phyloP scores from a whole-genome alignment of 202 grass and related monocot genomes.

The Cymbopogon flexuosus region DNA sequence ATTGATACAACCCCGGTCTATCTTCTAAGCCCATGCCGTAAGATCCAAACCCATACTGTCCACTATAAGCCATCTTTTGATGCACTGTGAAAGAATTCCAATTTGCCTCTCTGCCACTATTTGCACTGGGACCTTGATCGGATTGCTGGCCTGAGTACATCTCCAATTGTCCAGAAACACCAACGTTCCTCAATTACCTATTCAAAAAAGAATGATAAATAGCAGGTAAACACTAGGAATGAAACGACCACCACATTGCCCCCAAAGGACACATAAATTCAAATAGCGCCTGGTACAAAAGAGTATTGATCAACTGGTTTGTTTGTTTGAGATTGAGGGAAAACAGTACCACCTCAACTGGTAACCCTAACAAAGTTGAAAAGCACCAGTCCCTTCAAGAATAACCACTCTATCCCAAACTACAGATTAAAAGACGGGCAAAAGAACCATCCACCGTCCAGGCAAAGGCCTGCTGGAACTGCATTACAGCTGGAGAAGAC shows the following conservation, averaged over 20 bases:
- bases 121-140: conserved; percentile 37
- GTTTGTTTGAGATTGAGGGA: neutral
- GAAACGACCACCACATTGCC: conserved; percentile 18
- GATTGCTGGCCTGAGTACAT: conserved; percentile 56
- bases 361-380: conserved; percentile 27
- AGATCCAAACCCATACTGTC: conserved; percentile 42
- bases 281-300: neutral
- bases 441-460: conserved; percentile 39
- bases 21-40: conserved; percentile 47
- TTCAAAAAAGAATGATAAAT: neutral
- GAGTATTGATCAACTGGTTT: conserved; percentile 9
- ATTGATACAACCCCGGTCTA: conserved; percentile 37
- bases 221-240: conserved; percentile 12
- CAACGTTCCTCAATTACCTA: conserved; percentile 28
- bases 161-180: conserved; percentile 22
- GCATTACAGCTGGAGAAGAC: conserved; percentile 47
- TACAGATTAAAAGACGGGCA: conserved; percentile 41
- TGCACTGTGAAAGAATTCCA: conserved; percentile 54
- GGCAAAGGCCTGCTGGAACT: conserved; percentile 41
- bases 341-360: conserved; percentile 22
- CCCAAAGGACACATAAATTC: neutral
- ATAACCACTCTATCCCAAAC: conserved; percentile 20
- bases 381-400: conserved; percentile 36
- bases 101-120: conserved; percentile 42
- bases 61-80: conserved; percentile 53